Conservation (phyloP, 2,329 filamentous ascomycete genomes). For the Aspergillus puulaauensis region DNA sequence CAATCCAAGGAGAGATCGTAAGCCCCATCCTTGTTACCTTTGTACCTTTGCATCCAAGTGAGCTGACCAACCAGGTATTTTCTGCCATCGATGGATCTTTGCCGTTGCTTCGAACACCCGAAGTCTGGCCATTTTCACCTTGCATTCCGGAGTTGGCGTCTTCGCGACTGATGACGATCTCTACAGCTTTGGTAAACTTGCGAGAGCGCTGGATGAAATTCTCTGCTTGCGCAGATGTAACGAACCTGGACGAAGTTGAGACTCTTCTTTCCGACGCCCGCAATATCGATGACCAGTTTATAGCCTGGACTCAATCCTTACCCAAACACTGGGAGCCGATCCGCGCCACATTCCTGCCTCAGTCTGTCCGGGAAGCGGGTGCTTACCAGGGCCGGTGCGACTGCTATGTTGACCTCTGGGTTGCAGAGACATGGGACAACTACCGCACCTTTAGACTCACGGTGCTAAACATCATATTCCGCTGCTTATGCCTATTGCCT, state of each 20-base stretch:
- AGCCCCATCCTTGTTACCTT: background rate
- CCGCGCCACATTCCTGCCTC: conserved; percentile 23
- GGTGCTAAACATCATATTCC: conserved; percentile 27
- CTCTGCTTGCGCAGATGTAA: background rate
- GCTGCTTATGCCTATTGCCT: conserved; percentile 22
- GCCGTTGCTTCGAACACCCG: conserved; percentile 23
- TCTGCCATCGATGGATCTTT: conserved; percentile 18
- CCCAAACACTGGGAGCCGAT: conserved; percentile 25
- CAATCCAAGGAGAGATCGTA: conserved; percentile 29
- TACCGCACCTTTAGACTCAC: conserved; percentile 30
- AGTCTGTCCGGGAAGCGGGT: conserved; percentile 26
- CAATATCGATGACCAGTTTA: conserved; percentile 22
- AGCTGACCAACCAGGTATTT: conserved; percentile 22
- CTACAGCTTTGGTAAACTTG: conserved; percentile 24
- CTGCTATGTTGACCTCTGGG: conserved; percentile 31
- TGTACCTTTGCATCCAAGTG: background rate
- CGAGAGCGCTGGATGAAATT: conserved; percentile 24
- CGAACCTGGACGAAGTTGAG: conserved; percentile 9
- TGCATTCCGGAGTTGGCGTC: conserved; percentile 17
- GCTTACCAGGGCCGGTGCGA: conserved; percentile 28
- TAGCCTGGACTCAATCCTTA: conserved; percentile 24
- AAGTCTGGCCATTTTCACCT: conserved; percentile 23
- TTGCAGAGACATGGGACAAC: conserved; percentile 29
- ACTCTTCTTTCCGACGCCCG: conserved; percentile 20
- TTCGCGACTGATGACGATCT: conserved; percentile 19